A percentile compares a stretch with the other conserved stretches of the same genome.
Evolutionary conservation across 495 filamentous ascomycete genomes (phyloP).

Genomic region (Terfezia claveryi): DNA sequence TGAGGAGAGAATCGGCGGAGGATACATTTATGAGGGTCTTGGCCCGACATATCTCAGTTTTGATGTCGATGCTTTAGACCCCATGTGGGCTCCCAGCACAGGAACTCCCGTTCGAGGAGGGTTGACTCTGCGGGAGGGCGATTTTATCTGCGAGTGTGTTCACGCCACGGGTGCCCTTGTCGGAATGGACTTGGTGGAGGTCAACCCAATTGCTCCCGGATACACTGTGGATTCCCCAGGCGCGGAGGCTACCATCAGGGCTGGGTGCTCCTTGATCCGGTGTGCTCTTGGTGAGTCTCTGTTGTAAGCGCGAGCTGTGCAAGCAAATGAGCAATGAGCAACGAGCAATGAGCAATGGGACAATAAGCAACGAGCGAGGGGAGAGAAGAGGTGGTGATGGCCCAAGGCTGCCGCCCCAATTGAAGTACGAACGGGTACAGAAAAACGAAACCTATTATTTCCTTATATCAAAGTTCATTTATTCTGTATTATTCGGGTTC

Average conservation of each 20-base stretch:
- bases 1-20: background rate
- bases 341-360: too few relatives aligned
- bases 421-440: background rate
- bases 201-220: conserved; percentile 64
- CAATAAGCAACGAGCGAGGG: too few relatives aligned
- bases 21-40: conserved; percentile 36
- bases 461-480: background rate
- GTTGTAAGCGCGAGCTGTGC: conserved; percentile 26
- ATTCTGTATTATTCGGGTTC: background rate
- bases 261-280: conserved; percentile 73
- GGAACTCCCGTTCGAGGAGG: conserved; percentile 93
- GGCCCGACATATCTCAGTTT: conserved; percentile 88
- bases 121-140: conserved; percentile 81
- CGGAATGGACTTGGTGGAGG: conserved; percentile 86
- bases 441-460: background rate
- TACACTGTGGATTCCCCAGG: conserved; percentile 28
- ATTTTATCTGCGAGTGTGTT: conserved; percentile 93
- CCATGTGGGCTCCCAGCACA: conserved; percentile 76
- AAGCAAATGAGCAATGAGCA: too few relatives aligned
- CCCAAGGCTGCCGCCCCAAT: background rate
- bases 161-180: conserved; percentile 80
- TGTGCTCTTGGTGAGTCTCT: conserved; percentile 84
- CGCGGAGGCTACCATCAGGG: conserved; percentile 68
- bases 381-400: background rate
- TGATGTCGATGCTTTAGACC: conserved; percentile 91